phyloP scores from a whole-genome alignment of 2,329 filamentous ascomycete species.

The Pleomassaria siparia region DNA sequence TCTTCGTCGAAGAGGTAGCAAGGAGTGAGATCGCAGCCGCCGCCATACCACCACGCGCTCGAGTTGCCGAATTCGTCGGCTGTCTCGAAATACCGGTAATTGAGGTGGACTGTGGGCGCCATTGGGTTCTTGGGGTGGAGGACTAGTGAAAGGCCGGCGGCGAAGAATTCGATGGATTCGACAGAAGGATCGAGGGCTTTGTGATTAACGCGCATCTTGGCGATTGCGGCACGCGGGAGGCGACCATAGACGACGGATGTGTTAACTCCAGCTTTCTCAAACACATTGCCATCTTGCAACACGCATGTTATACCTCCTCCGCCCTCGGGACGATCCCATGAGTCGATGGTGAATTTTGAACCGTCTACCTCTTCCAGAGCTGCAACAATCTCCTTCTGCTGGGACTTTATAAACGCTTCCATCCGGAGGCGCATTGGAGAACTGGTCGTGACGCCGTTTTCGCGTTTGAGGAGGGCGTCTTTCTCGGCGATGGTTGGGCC shows the following conservation, averaged over 20 bases:
- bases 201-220: conserved; percentile 84
- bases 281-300: conserved; percentile 92
- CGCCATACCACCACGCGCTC: conserved; percentile 97
- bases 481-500: conserved; percentile 76
- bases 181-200: conserved; percentile 80
- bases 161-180: conserved; percentile 90
- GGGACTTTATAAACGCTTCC: conserved; percentile 93
- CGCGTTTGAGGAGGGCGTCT: conserved; percentile 78
- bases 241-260: conserved; percentile 93
- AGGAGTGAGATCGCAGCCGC: conserved; percentile 90
- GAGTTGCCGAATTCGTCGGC: conserved; percentile 77
- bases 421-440: conserved; percentile 97
- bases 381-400: conserved; percentile 83
- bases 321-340: conserved; percentile 84
- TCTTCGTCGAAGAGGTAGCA: conserved; percentile 96
- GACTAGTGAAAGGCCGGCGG: conserved; percentile 88
- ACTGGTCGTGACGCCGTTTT: conserved; percentile 69
- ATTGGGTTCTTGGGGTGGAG: conserved; percentile 93
- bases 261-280: conserved; percentile 96
- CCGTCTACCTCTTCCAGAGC: conserved; percentile 85
- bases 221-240: conserved; percentile 81
- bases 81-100: conserved; percentile 99
- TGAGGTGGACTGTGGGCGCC: conserved; percentile 95
- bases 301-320: conserved; percentile 95
- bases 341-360: conserved; percentile 76